Evolutionary conservation across 2,329 filamentous ascomycete species (phyloP), one percentile per base, ranked within the genome.

Genomic region (Stagonosporopsis vannaccii): DNA sequence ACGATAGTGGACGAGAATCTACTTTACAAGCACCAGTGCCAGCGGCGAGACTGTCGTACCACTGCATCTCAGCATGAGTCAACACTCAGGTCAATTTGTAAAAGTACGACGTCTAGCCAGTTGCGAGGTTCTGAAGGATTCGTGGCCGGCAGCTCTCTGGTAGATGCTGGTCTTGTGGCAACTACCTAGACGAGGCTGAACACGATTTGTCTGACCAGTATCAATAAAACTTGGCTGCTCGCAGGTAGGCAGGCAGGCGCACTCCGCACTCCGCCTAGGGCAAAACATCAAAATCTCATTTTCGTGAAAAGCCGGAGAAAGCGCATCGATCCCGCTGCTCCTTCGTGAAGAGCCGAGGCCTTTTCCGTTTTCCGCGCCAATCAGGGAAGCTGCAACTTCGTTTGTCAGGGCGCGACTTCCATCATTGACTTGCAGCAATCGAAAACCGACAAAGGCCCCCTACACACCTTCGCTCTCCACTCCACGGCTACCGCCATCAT

Each of bases 401-500:
- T 63, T 65, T 59, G 64, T 66, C 56, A 66, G 46, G 35, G 58
- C 46, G 50, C 58, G 56, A 60, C 59, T 57, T 56, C 61, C 61
- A 65, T 69, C 64, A 61, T 68, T 59, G 63, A 69, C 59, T 56
- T 63, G 47, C 61, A 56, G 55, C 60, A 13, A 55, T 60, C 51
- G 60, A 63, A 69, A 61, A 60, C 63, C 63, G 63, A 59, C 57
- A 62, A 55, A 57, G 59, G 60, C 64, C 63, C 58, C 56, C 55
- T 42, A 57, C 59, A 59, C 57, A 51, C 56, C 51, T 43, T 45
- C 52, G 56, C 68, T 68, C 67, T 69, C 65, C 66, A 65, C 65
- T 62, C 63, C 62, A 61, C 60, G 64, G 63, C 65, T 62, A 63
- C 57, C 55, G 62, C 68, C 69, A 73, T 66, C 58, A 76, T 76